Base-by-base conservation (phyloP, 1,284 basidiomycete species). In the Sanguinoderma infundibulare region DNA sequence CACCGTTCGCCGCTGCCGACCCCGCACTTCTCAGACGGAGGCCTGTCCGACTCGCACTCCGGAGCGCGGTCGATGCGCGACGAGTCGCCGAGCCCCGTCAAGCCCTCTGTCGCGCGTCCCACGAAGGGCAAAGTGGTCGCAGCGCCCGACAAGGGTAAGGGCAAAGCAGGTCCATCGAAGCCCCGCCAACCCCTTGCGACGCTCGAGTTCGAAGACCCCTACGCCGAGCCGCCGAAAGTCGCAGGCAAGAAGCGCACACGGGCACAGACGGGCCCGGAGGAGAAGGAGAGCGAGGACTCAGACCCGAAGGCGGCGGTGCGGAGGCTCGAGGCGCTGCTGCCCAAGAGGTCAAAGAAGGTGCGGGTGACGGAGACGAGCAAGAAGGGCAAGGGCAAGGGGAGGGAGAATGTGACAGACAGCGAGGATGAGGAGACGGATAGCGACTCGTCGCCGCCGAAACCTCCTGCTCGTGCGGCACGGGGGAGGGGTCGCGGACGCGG, bases 241-340 rank as follows among this genome's bases (percentile, higher is more conserved):
- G 57, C 46, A 7, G 62, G 62, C 0, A 51, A 55, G 53, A 70
- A 67, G 35, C 63, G 69, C 15, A 62, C 64, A n/a, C 66, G 69
- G 3, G 61, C 53, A 8, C 59, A 61, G 54, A 65, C n/a, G n/a
- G n/a, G n/a, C n/a, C n/a, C 40, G 2, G 61, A 56, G 22, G 62
- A 55, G 57, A 62, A 49, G 12, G 47, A 17, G 40, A 55, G 39
- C 35, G 62, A 60, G n/a, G 62, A 61, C 10, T 69, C 68, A n/a
- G 70, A 72, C 44, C 72, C 73, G 2, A 58, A 62, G 50, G 63
- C 59, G 28, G 68, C 57, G 3, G 64, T 70, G 51, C 57, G 61
- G 54, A 63, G 62, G 34, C 65, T 72, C 15, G 72, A 74, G 61
- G 67, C 69, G 53, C 60, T 72, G 9, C 64, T 73, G 6, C 74